Base-by-base conservation (phyloP, 2,329 filamentous ascomycete species). In the Aspergillus felis region DNA sequence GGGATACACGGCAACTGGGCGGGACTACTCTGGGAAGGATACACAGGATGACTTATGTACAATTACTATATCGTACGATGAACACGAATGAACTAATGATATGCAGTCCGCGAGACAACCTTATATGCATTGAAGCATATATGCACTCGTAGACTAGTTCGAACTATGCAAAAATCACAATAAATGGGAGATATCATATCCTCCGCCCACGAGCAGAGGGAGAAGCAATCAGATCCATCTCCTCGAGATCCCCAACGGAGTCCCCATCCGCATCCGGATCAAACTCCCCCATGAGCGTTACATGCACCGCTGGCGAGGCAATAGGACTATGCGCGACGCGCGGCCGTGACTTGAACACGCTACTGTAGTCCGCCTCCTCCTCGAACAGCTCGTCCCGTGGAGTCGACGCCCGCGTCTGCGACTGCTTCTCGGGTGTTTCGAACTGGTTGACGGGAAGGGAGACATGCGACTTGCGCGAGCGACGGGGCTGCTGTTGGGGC, bases 321-420 rank as follows among this genome's bases (percentile, higher is more conserved):
- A 86, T 71, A 1, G 92, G 91, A 71, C 91, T 96, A 10, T 84
- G 84, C 62, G 87, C 87, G 63, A 97, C 85, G 72, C 87, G 89
- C 0, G 92, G 92, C 62, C 92, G 77, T 61, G 90, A 92, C 75
- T 87, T 90, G 71, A 97, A 97, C 1, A 96, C 87, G 27, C 87
- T 88, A 58, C 89, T 88, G 72, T 91, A 89, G 59, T 95, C 91
- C 3, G 83, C 80, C 63, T 91, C 87, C 55, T 87, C 82, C 17
- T 81, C 81, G 28, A 96, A 86, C 44, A 96, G 75, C 61, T 87
- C 83, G 67, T 93, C 88, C 0, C 83, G 80, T 8, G 89, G 81
- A 1, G 85, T 80, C 3, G 78, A 75, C 24, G 72, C 74, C 58
- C 76, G 61, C 51, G 61, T 63, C 47, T 50, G 54, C 2, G 59